These are phyloP conservation scores for Cystobasidiaceae sp. DNA, from an alignment of 1,284 basidiomycete genomes.

Conservation along the genomic window DNA sequence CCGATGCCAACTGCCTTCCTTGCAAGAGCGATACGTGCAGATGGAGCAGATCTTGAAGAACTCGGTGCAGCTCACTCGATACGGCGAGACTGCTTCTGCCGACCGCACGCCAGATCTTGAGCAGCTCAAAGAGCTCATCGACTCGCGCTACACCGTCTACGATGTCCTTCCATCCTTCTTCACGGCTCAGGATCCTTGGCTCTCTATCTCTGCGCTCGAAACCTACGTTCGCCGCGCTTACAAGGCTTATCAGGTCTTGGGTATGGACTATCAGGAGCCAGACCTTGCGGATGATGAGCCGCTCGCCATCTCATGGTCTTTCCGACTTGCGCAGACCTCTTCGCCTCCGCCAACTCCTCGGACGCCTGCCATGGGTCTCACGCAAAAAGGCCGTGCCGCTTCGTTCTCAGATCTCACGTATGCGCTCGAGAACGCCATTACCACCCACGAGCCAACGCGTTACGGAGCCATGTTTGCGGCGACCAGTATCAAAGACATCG, in stretches of 20 bases:
- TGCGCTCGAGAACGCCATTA: conserved; percentile 63
- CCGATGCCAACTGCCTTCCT: conserved; percentile 90
- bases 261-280: conserved; percentile 89
- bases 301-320: conserved; percentile 80
- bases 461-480: conserved; percentile 86
- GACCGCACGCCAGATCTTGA: conserved; percentile 73
- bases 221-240: conserved; percentile 95
- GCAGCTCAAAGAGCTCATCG: conserved; percentile 84
- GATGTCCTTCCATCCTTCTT: conserved; percentile 97
- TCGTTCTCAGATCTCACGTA: conserved; percentile 92
- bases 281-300: conserved; percentile 73
- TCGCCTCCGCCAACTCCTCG: conserved; percentile 27
- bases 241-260: conserved; percentile 85
- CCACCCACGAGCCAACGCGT: conserved; percentile 75
- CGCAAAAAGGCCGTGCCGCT: conserved; percentile 49
- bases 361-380: conserved; percentile 31
- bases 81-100: conserved; percentile 72
- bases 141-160: conserved; percentile 94
- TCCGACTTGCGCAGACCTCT: conserved; percentile 68
- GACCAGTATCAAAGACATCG: conserved; percentile 65
- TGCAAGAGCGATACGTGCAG: conserved; percentile 86
- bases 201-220: conserved; percentile 86
- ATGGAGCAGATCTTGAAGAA: conserved; percentile 91
- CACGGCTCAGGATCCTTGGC: conserved; percentile 69
- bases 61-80: conserved; percentile 78